Evolutionary conservation across 139 green algal genomes (phyloP).

Genomic region (Picochlorum sp.): DNA sequence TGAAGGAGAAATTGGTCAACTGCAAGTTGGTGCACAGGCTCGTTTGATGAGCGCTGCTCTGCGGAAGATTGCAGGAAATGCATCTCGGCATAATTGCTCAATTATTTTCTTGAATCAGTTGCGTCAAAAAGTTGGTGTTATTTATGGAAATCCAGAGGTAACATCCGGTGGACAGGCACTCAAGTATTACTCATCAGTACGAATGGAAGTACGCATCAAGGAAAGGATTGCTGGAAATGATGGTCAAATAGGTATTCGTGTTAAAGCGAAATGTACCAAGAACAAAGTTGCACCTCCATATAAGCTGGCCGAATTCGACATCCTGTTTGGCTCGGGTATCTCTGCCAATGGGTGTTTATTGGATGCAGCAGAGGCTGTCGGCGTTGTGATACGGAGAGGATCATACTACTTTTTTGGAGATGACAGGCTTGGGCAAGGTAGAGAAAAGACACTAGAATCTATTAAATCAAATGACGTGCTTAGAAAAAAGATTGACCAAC

Average conservation of each 20-base stretch:
- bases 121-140: constrained; percentile 79
- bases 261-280: constrained; percentile 64
- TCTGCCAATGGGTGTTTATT: constrained; percentile 52
- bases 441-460: constrained; percentile 44
- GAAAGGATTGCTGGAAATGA: constrained; percentile 38
- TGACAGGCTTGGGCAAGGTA: constrained; percentile 38
- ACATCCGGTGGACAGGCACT: constrained; percentile 89
- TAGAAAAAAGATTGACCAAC: constrained; percentile 31
- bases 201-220: constrained; percentile 60
- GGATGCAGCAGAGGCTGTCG: constrained; percentile 65
- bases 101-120: constrained; percentile 95
- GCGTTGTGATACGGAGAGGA: constrained; percentile 50
- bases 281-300: constrained; percentile 84
- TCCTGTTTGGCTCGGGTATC: constrained; percentile 65
- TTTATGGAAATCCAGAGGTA: constrained; percentile 87
- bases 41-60: constrained; percentile 87
- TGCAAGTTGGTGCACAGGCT: constrained; percentile 70
- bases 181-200: constrained; percentile 79
- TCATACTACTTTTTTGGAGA: constrained; percentile 44
- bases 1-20: constrained; percentile 79
- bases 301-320: constrained; percentile 79
- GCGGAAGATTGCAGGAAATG: constrained; percentile 77
- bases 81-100: constrained; percentile 61
- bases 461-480: constrained; percentile 30
- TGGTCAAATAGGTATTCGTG: constrained; percentile 47